phyloP scores from a whole-genome alignment of 768 basidiomycete species.

The Cytidiella melzeri region DNA sequence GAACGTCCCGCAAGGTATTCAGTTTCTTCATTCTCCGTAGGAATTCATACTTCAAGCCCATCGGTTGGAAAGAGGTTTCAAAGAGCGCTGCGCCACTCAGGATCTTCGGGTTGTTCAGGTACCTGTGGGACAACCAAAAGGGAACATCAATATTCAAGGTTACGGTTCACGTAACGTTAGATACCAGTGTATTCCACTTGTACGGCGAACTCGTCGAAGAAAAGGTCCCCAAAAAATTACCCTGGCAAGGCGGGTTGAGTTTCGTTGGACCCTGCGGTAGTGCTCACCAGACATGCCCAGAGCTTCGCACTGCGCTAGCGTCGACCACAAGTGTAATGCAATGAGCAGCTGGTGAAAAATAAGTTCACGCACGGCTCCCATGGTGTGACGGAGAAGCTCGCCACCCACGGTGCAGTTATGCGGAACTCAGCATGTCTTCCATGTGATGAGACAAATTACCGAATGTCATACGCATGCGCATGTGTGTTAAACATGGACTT shows the following conservation, averaged over 20 bases:
- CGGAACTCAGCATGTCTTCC: slow-evolving; percentile 85
- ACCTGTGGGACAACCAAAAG: slow-evolving; percentile 35
- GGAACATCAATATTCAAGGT: neutral
- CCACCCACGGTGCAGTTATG: slow-evolving; percentile 83
- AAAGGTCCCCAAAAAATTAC: slow-evolving; percentile 98
- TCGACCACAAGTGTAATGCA: slow-evolving; percentile 87
- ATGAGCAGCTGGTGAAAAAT: slow-evolving; percentile 43
- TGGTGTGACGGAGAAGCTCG: slow-evolving; percentile 79
- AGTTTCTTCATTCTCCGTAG: too few species aligned
- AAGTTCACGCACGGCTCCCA: slow-evolving; percentile 65
- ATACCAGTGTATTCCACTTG: slow-evolving; percentile 95
- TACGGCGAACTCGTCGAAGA: slow-evolving; percentile 88
- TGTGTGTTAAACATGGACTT: slow-evolving; percentile 87
- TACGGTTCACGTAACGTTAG: slow-evolving; percentile 58
- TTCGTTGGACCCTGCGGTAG: neutral
- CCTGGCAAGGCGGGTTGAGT: slow-evolving; percentile 37
- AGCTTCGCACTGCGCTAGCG: slow-evolving; percentile 85
- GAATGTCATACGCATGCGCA: slow-evolving; percentile 93
- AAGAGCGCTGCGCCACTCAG: slow-evolving; percentile 96
- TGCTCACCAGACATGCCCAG: slow-evolving; percentile 83
- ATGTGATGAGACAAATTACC: slow-evolving; percentile 53
- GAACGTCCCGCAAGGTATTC: too few species aligned
- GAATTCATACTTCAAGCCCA: too few species aligned
- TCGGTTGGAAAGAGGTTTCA: slow-evolving; percentile 83
- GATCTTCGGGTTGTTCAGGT: slow-evolving; percentile 91